Conservation (phyloP, 2,329 filamentous ascomycete genomes). For the Phaeosphaeria sp. region DNA sequence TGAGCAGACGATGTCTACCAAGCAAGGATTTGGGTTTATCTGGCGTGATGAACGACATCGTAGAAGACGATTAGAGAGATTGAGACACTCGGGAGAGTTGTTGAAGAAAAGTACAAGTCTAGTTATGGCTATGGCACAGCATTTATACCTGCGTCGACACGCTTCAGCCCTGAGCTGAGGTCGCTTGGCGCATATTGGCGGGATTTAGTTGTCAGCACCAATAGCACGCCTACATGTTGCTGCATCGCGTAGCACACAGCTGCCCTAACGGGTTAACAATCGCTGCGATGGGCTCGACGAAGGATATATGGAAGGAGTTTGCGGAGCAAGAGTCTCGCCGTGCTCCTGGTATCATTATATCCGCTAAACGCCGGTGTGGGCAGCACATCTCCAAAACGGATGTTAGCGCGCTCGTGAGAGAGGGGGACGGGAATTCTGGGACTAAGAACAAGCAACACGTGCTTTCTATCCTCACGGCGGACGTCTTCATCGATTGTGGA, state of each 20-base stretch:
- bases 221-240: not conserved
- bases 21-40: constrained; percentile 57
- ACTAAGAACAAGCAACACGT: not conserved
- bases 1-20: constrained; percentile 70
- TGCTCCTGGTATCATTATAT: not conserved
- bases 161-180: constrained; percentile 1
- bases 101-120: not conserved
- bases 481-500: not conserved
- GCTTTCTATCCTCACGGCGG: not conserved
- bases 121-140: not conserved
- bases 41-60: constrained; percentile 12
- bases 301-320: not conserved
- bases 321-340: not conserved
- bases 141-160: not conserved
- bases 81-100: not conserved
- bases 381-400: not conserved
- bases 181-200: not conserved
- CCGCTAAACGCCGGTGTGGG: not conserved
- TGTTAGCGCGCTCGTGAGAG: not conserved
- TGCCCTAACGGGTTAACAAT: not conserved
- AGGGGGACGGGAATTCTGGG: not conserved
- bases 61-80: not conserved
- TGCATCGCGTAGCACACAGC: not conserved
- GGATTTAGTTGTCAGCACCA: not conserved
- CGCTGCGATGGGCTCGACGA: not conserved